Evolutionary conservation across 2,329 filamentous ascomycete genomes (phyloP).

Genomic region (Colletotrichum tanaceti): DNA sequence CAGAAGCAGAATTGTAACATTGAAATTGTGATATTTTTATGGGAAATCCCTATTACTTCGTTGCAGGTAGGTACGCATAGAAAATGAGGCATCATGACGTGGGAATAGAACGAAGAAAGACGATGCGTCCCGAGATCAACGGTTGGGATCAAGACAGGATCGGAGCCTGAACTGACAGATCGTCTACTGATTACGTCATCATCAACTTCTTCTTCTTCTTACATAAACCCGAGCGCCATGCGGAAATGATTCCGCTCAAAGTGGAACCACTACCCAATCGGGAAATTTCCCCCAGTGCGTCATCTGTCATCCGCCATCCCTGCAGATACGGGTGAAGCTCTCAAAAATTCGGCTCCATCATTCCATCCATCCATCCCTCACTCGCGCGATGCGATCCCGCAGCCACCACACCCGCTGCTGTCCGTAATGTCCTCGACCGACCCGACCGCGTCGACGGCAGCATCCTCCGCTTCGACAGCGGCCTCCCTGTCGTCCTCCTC

Average conservation of each 20-base stretch:
- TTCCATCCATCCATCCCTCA: background rate
- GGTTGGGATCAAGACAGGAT: too few relatives aligned
- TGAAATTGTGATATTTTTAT: too few relatives aligned
- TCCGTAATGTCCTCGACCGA: conserved; percentile 31
- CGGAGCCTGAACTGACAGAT: too few relatives aligned
- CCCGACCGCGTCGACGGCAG: background rate
- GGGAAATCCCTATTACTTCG: too few relatives aligned
- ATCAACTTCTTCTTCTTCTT: too few relatives aligned
- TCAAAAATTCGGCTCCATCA: conserved; percentile 17
- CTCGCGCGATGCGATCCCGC: conserved; percentile 23
- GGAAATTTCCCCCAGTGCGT: background rate
- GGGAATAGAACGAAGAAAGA: too few relatives aligned
- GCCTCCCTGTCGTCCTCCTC: background rate
- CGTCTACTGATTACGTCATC: too few relatives aligned
- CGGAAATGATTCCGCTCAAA: background rate
- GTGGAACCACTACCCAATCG: background rate
- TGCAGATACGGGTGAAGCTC: background rate
- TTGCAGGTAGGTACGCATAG: too few relatives aligned
- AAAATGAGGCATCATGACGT: too few relatives aligned
- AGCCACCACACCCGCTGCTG: conserved; percentile 20
- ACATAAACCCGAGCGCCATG: too few relatives aligned
- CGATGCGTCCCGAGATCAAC: too few relatives aligned
- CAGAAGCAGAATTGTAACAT: too few relatives aligned
- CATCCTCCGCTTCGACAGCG: background rate
- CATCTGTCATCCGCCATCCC: background rate